phyloP scores from a whole-genome alignment of 139 green algal genomes.

The Trebouxia sp. region DNA sequence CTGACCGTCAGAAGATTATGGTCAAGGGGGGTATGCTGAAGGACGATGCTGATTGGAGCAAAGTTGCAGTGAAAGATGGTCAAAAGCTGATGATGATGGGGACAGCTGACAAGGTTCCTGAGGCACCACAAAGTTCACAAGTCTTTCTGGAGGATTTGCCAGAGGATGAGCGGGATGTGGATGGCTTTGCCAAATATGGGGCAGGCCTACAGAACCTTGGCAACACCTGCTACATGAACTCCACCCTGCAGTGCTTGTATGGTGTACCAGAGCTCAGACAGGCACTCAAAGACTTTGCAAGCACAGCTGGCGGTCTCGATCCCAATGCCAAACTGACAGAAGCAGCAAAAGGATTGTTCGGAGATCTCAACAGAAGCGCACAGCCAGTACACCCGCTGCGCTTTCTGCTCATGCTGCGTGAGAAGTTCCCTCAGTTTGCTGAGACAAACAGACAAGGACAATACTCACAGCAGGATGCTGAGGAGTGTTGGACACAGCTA shows the following conservation, averaged over 20 bases:
- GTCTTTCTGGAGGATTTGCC: slow-evolving; percentile 97
- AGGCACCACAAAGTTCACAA: slow-evolving; percentile 64
- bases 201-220: slow-evolving; percentile 91
- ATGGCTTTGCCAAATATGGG: slow-evolving; percentile 47
- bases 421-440: slow-evolving; percentile 92
- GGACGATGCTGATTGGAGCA: slow-evolving; percentile 89
- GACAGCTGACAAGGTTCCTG: slow-evolving; percentile 75
- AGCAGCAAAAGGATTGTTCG: slow-evolving; percentile 78
- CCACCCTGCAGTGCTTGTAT: slow-evolving; percentile 91
- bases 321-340: slow-evolving; percentile 49
- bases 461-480: slow-evolving; percentile 96
- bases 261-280: slow-evolving; percentile 69
- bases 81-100: slow-evolving; percentile 97
- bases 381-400: slow-evolving; percentile 76
- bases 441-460: slow-evolving; percentile 65
- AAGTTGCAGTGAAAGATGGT: slow-evolving; percentile 79
- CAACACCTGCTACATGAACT: slow-evolving; percentile 99
- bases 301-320: slow-evolving; percentile 16
- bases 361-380: slow-evolving; percentile 42
- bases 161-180: slow-evolving; percentile 71
- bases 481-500: slow-evolving; percentile 96
- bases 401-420: slow-evolving; percentile 84
- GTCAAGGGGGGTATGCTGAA: slow-evolving; percentile 94
- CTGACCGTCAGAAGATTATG: slow-evolving; percentile 96
- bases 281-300: slow-evolving; percentile 37